Evolutionary conservation across 148 eudicot species (phyloP), one percentile per base, ranked within the genome.

Genomic region (Vaccinium vitisidaea): DNA sequence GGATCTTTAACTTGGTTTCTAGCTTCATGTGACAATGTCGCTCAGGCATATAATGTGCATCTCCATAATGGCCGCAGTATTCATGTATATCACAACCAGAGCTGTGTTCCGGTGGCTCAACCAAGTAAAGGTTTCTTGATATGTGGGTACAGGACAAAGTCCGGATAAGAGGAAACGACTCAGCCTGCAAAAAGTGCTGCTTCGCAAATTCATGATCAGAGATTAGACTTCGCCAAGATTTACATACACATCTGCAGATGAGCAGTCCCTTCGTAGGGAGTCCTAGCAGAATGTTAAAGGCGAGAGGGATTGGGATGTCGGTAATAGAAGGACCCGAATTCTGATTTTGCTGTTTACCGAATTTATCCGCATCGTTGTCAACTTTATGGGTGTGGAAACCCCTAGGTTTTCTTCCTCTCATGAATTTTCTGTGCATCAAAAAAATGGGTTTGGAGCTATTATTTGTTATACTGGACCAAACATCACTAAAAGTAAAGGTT

Each of bases 1-100:
- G 85, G 73, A 83, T 83, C 58, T 56, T 83, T 27, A 83, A 75
- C 56, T 76, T 83, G 15, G 73, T 75, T n/a, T 46, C 85, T 56
- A 83, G 73, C 30, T 59, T 82, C 63, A 82, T 71, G 32, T 67
- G 36, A 23, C 54, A 1, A 27, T 71, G 77, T 30, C 36, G 5
- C 50, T 46, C 54, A 8, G 25, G 43, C 1, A 2, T 3, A 8
- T 1, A 19, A 5, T 43, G 6, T 43, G 46, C 6, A 8, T 48
- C 3, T 65, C 71, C 71, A 65, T n/a, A 23, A 3, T 30, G 8
- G 39, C 8, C 16, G 3, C 77, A 7, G 50, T 14, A 53, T 6
- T 14, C 30, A 55, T 39, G 48, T 27, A 48, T 14, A 69, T 82
- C 78, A 5, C 30, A 73, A 55, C 54, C 48, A 27, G 49, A 25